Conservation (phyloP, 129 eudicot species). For the Helianthus tuberosus region DNA sequence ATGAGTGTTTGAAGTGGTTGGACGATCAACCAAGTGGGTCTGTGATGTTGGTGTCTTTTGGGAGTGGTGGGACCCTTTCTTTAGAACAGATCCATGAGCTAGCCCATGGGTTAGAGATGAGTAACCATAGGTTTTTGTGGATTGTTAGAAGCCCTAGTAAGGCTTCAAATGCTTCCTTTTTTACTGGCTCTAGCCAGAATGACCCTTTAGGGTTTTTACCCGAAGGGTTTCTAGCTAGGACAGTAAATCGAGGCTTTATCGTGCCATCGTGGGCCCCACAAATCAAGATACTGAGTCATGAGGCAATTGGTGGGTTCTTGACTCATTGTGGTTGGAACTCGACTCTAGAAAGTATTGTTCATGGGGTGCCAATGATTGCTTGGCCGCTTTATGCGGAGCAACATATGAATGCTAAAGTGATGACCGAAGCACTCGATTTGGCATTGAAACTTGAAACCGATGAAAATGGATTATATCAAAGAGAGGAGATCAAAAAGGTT, state of each 20-base stretch:
- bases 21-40: conserved; percentile 50
- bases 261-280: conserved; percentile 51
- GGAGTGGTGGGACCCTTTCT: conserved; percentile 64
- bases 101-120: conserved; percentile 44
- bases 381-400: conserved; percentile 60
- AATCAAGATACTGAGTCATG: conserved; percentile 39
- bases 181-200: conserved; percentile 21
- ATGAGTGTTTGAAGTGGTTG: conserved; percentile 46
- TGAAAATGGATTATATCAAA: conserved; percentile 21
- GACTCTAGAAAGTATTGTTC: conserved; percentile 43
- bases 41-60: conserved; percentile 52
- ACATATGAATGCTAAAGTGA: conserved; percentile 44
- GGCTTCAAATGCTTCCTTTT: conserved; percentile 41
- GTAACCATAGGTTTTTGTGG: conserved; percentile 53
- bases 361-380: conserved; percentile 51
- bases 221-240: conserved; percentile 34
- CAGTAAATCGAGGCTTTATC: conserved; percentile 28
- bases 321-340: conserved; percentile 62
- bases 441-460: conserved; percentile 34
- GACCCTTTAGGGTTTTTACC: conserved; percentile 42
- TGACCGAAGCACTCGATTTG: conserved; percentile 30
- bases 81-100: conserved; percentile 39
- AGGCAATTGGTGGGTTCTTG: conserved; percentile 43
- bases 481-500: conserved; percentile 28
- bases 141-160: conserved; percentile 43